Conservation (phyloP, 2,329 filamentous ascomycete species). For the Stromatinia cepivora region DNA sequence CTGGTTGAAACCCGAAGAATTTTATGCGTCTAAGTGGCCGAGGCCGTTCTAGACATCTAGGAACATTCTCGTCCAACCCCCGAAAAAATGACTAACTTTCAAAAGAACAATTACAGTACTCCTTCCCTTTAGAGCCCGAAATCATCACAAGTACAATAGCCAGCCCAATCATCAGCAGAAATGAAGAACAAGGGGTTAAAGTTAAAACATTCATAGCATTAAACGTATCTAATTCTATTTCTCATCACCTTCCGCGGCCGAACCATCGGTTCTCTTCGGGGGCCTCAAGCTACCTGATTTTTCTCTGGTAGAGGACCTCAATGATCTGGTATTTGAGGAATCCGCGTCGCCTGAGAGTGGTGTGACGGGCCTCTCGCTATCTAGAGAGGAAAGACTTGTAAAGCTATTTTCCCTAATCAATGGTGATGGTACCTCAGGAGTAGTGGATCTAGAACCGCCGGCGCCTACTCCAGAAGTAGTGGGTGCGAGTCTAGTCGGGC, state of each 20-base stretch:
- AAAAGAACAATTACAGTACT: background rate
- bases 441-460: constrained; percentile 30
- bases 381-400: constrained; percentile 38
- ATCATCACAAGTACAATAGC: background rate
- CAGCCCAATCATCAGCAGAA: background rate
- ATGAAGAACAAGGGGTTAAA: background rate
- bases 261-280: constrained; percentile 1
- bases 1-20: too few species aligned
- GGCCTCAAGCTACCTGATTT: background rate
- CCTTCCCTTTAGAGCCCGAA: background rate
- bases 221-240: constrained; percentile 16
- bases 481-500: constrained; percentile 33
- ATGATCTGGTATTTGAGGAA: constrained; percentile 17
- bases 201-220: constrained; percentile 6
- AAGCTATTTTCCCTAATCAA: constrained; percentile 39
- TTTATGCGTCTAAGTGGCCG: background rate
- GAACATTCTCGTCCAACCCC: background rate
- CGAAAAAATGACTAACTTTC: background rate
- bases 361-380: constrained; percentile 35
- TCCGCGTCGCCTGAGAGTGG: constrained; percentile 32
- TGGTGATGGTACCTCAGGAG: constrained; percentile 39
- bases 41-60: background rate
- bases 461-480: constrained; percentile 7
- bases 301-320: constrained; percentile 17
- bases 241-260: constrained; percentile 10